Conservation (phyloP, 768 basidiomycete species). For the Coprinellus micaceus region DNA sequence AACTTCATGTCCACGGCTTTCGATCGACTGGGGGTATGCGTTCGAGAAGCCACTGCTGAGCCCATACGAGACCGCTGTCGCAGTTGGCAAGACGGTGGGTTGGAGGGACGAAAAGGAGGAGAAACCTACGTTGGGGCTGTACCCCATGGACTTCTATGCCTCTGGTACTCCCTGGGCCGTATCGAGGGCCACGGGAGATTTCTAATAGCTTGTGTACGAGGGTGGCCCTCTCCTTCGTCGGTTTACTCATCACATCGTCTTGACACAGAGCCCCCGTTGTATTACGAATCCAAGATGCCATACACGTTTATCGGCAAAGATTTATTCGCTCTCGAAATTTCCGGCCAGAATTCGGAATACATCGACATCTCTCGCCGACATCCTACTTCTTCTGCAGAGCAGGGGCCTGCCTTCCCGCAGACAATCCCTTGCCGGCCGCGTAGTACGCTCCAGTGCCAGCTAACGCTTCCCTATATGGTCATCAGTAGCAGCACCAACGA, state of each 20-base stretch:
- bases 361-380: too few relatives aligned
- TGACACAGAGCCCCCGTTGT: too few relatives aligned
- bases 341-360: too few relatives aligned
- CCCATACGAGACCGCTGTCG: conserved; percentile 91
- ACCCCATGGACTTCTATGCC: conserved; percentile 97
- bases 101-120: conserved; percentile 50
- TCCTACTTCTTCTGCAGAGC: conserved; percentile 70
- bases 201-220: conserved; percentile 22
- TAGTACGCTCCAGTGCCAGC: conserved; percentile 57
- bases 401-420: conserved; percentile 68
- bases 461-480: conserved; percentile 68
- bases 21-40: conserved; percentile 99
- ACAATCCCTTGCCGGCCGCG: conserved; percentile 77
- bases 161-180: conserved; percentile 76
- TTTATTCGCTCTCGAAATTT: too few relatives aligned
- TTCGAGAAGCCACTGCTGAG: conserved; percentile 85
- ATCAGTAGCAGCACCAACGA: too few relatives aligned
- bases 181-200: conserved; percentile 55
- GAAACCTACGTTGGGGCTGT: conserved; percentile 42
- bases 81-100: conserved; percentile 60
- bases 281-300: too few relatives aligned
- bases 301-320: too few relatives aligned
- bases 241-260: too few relatives aligned
- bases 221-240: too few relatives aligned
- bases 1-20: conserved; percentile 93